These are phyloP conservation scores for Maudiozyma bulderi DNA, from an alignment of 805 yeast genomes.

Conservation along the genomic window DNA sequence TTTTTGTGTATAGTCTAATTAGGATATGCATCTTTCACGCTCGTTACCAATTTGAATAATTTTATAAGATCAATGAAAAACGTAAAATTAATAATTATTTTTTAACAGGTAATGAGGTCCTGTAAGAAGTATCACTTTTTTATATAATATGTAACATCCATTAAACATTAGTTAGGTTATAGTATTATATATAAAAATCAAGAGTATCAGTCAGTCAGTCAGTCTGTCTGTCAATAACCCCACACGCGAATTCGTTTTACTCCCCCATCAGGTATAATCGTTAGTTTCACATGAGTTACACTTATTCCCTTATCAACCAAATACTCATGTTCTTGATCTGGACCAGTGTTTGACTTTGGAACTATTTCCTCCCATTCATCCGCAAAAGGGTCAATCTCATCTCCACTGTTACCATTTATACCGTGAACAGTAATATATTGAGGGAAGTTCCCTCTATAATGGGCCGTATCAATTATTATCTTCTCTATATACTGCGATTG, in stretches of 20 bases:
- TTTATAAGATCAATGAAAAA: no score
- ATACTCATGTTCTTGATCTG: constrained; percentile 70
- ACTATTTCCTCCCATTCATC: constrained; percentile 57
- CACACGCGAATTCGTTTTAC: constrained; percentile 76
- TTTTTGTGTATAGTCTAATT: no score
- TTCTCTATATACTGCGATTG: constrained; percentile 41
- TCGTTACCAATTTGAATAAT: no score
- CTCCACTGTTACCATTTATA: constrained; percentile 10
- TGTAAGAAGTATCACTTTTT: no score
- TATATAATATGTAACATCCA: no score
- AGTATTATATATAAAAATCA: not conserved
- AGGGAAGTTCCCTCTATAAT: constrained; percentile 91
- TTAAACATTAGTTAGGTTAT: not conserved
- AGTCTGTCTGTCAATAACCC: not conserved
- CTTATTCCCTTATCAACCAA: constrained; percentile 26
- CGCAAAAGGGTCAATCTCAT: constrained; percentile 26
- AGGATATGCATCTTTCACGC: no score
- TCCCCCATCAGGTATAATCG: constrained; percentile 95
- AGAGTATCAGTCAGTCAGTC: not conserved
- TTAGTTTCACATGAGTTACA: constrained; percentile 63
- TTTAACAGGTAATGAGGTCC: no score
- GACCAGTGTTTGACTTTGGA: constrained; percentile 61
- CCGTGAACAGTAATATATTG: constrained; percentile 69
- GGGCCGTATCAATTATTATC: constrained; percentile 81
- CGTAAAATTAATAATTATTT: no score